Base-by-base conservation (phyloP, 257 asterid genomes). In the Penstemon barbatus region DNA sequence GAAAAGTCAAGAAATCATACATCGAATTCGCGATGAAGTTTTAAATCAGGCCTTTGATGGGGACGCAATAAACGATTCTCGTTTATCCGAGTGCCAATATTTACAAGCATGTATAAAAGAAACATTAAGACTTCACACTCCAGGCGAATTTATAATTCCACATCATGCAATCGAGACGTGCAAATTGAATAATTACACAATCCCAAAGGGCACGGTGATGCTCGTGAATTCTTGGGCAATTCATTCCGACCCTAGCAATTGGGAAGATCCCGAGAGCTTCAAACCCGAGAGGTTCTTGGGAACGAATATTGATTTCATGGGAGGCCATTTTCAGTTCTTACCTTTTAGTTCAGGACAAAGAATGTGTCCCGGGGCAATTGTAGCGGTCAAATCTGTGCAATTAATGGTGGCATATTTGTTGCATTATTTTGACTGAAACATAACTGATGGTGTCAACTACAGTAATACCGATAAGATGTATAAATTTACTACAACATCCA, bases 71-170 rank as follows among this genome's bases (percentile, higher is more conserved):
- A 74, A 25, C 46, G 79, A 75, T 11, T 36, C 75, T 3, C 46
- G 63, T 7, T 13, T 75, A 15, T 54, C 79, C 9, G 8, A 51
- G 4, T 69, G 66, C 4, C 39, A n/a, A 0, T 75, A 69, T 39
- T 70, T 75, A 18, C 75, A 63, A 8, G 79, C 73, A 1, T 74
- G 78, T 56, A 66, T 74, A 9, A 74, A 59, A n/a, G 78, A 74
- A 45, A 60, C 74, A 2, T 19, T 74, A 18, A 51, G 78, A 38
- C 63, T 74, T n/a, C 74, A 74, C 10, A 10, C 43, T 33, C 74
- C 74, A 4, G 78, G 50, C 9, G 66, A 74, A 13, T 0, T 3
- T 67, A 15, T 51, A 25, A 25, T 74, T 19, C 78, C 74, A n/a
- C n/a, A n/a, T n/a, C n/a, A n/a, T n/a, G n/a, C 78, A 6, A 52